Conservation (phyloP, 78 protist genomes). For the Emiliania huxleyi region DNA sequence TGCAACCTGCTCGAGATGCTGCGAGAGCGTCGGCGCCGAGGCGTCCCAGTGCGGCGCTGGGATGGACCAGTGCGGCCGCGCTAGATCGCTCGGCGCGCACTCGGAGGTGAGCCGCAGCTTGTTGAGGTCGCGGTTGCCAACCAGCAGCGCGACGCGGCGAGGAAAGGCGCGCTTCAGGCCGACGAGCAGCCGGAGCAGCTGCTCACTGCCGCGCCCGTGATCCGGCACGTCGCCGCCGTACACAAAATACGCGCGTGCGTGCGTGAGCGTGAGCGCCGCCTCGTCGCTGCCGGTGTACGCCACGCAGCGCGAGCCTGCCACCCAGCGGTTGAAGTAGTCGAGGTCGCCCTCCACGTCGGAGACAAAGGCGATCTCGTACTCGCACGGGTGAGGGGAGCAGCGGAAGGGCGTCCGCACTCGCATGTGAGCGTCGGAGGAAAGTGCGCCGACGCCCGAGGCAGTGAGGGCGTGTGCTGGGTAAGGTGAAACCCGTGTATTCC, state of each 20-base stretch:
- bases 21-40: background rate
- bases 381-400: no score
- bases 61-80: background rate
- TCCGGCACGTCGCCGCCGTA: constrained; percentile 46
- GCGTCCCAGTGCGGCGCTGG: background rate
- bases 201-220: constrained; percentile 16
- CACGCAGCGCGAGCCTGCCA: background rate
- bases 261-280: background rate
- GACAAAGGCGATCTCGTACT: background rate
- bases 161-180: constrained; percentile 20
- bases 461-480: no score
- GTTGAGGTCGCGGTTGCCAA: constrained; percentile 54
- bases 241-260: background rate
- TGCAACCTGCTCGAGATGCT: background rate
- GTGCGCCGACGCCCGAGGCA: no score
- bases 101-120: constrained; percentile 26
- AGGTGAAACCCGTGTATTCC: no score
- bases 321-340: constrained; percentile 8
- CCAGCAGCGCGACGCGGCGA: background rate
- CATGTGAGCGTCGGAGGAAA: no score
- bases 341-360: constrained; percentile 50
- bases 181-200: background rate
- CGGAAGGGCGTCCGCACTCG: no score
- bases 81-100: background rate
- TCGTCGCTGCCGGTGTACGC: background rate